Base-by-base conservation (phyloP, 768 basidiomycete species). In the Sarcomyxa edulis region DNA sequence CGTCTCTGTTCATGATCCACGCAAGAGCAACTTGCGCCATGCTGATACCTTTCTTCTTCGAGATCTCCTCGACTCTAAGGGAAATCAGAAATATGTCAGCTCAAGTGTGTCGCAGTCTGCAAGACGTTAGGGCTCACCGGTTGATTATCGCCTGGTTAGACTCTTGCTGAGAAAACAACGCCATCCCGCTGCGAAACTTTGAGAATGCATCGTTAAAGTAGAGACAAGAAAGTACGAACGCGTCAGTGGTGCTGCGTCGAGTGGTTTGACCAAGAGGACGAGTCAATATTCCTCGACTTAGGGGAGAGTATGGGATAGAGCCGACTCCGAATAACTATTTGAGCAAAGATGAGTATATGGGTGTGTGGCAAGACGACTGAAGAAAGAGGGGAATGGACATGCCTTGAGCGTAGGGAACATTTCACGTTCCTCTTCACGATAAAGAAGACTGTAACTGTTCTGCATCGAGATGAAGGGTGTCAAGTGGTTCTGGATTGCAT, bases 401-500 rank as follows among this genome's bases (percentile, higher is more conserved):
- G 52, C 59, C 49, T 61, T 60, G 22, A 61, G 48, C 6, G 52
- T 53, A 0, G 78, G 78, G 47, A 76, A 69, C 71, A 75, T 73
- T 48, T 74, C 73, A 18, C 67, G 65, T 49, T 76, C 78, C 51
- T 81, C 78, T 50, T 81, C 79, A 30, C 77, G 69, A 49, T 80
- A 80, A 26, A 75, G 30, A 5, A 76, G 61, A 41, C 53, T 70
- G 50, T 80, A 71, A 44, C 74, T 68, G 54, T 81, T 78, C 53
- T 81, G 78, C 78, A 81, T 80, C 8, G 72, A 72, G 55, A 78
- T 72, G 58, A 81, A 79, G 5, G 69, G 72, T 6, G 71, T 73
- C 22, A 68, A 57, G 26, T 60, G 64, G 47, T 68, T 64, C 21
- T 47, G 52, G 44, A 67, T 65, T 4, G 68, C 66, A 19, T 67